phyloP scores from a whole-genome alignment of 2,329 filamentous ascomycete species.

The Colletotrichum noveboracense region DNA sequence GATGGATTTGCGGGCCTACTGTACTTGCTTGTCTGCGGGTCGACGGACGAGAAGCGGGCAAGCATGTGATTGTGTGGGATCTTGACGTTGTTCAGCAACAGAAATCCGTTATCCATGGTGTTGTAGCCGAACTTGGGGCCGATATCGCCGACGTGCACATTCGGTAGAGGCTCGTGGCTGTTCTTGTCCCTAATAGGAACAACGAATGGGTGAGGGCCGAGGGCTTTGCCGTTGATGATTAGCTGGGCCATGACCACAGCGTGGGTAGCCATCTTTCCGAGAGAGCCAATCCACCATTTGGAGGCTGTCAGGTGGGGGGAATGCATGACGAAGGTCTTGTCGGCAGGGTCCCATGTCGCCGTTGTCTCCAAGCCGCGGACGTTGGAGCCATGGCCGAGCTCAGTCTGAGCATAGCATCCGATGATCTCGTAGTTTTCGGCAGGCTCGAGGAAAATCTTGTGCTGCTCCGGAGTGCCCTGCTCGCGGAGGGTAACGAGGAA shows the following conservation, averaged over 20 bases:
- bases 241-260: constrained; percentile 83
- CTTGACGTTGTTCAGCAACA: constrained; percentile 78
- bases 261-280: constrained; percentile 77
- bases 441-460: constrained; percentile 72
- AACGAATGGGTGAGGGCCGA: constrained; percentile 80
- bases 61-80: constrained; percentile 73
- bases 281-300: constrained; percentile 86
- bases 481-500: constrained; percentile 65
- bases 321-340: constrained; percentile 78
- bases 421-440: constrained; percentile 75
- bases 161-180: constrained; percentile 72
- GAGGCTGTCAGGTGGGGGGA: constrained; percentile 76
- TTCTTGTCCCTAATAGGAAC: constrained; percentile 75
- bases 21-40: constrained; percentile 72
- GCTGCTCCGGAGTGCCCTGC: constrained; percentile 76
- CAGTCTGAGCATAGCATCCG: constrained; percentile 82
- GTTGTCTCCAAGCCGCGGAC: constrained; percentile 76
- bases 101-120: constrained; percentile 83
- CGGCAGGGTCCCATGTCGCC: constrained; percentile 74
- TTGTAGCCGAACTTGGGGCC: constrained; percentile 83
- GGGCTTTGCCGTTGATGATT: constrained; percentile 69
- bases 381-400: constrained; percentile 80
- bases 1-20: constrained; percentile 69
- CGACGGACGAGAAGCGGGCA: constrained; percentile 53
- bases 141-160: constrained; percentile 79